Evolutionary conservation across 805 yeast species (phyloP), one percentile per base, ranked within the genome.

Genomic region (Pichia rugopelliculosa): DNA sequence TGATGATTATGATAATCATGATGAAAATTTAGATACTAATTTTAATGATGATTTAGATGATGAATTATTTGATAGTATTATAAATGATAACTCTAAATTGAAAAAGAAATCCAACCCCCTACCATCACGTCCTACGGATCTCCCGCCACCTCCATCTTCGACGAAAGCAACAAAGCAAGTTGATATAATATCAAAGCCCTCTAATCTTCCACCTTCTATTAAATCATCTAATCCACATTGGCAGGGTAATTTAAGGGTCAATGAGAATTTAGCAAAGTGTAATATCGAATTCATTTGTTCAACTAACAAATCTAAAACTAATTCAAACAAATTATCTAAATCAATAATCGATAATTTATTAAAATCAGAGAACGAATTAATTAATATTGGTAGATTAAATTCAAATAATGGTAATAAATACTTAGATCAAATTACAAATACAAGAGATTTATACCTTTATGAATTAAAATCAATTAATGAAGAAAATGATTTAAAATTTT

Each of bases 331-430:
- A 11, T 15, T 30, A n/a, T 30, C 34, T 5, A 30, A 30, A 30
- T 15, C n/a, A 3, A n/a, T 30, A 15, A 8, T 30, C n/a, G 34
- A 30, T n/a, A n/a, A 30, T n/a, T 30, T 30, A 30, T n/a, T 30
- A n/a, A 30, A n/a, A n/a, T 4, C 7, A 2, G 34, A 30, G n/a
- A 4, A 2, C 10, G 34, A 30, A 30, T 30, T 30, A 6, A 30
- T n/a, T n/a, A 30, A 30, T 10, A 49, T 47, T 20, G 95, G 95
- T 3, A 70, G 88, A 47, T 68, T 87, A 40, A 80, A 77, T 56
- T 58, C 68, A 4, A 47, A 53, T 6, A 69, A 65, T 44, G 95
- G 88, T 1, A 78, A 74, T 46, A 67, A 66, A 12, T 87, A 87
- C 58, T 62, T 87, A 51, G 53, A 60, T 24, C 72, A 74, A 52